A percentile compares a stretch with the other conserved stretches of the same genome.
phyloP scores from a whole-genome alignment of 345 rosid species.

The Diplotaxis tenuifolia region DNA sequence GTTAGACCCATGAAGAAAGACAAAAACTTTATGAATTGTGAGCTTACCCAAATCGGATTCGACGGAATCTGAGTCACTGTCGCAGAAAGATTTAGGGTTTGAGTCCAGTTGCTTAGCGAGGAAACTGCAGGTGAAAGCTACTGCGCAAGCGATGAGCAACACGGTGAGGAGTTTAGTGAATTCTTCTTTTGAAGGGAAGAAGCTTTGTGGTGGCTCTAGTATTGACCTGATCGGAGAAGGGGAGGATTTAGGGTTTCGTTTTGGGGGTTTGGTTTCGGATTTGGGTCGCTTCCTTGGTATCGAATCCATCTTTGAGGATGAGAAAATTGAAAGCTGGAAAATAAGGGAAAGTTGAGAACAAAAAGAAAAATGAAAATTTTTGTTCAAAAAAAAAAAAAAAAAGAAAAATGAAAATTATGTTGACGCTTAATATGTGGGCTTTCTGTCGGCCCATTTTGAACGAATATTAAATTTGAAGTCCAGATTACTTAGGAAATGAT shows the following conservation, averaged over 20 bases:
- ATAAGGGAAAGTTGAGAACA: neutral
- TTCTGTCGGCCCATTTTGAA: too few species aligned
- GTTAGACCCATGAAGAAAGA: neutral
- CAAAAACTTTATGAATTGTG: neutral
- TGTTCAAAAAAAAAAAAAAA: neutral
- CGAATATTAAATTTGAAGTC: too few species aligned
- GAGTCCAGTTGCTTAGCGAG: constrained; percentile 41
- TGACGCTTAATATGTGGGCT: too few species aligned
- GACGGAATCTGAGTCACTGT: constrained; percentile 35
- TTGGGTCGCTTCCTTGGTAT: constrained; percentile 45
- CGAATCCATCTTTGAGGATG: constrained; percentile 33
- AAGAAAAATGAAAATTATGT: too few species aligned
- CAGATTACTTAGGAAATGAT: too few species aligned
- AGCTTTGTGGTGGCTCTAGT: constrained; percentile 58
- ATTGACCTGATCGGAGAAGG: constrained; percentile 35
- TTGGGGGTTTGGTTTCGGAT: constrained; percentile 31
- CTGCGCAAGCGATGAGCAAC: constrained; percentile 56
- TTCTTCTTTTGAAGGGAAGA: constrained; percentile 74
- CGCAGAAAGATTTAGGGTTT: constrained; percentile 60
- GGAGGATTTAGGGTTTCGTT: constrained; percentile 34
- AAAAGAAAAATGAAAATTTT: neutral
- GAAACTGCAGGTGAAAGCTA: constrained; percentile 64
- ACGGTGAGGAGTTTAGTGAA: constrained; percentile 49
- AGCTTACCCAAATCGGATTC: constrained; percentile 53
- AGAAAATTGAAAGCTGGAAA: neutral